Conservation (phyloP, 1,139 yeast species). For the Kodamaea plutei region DNA sequence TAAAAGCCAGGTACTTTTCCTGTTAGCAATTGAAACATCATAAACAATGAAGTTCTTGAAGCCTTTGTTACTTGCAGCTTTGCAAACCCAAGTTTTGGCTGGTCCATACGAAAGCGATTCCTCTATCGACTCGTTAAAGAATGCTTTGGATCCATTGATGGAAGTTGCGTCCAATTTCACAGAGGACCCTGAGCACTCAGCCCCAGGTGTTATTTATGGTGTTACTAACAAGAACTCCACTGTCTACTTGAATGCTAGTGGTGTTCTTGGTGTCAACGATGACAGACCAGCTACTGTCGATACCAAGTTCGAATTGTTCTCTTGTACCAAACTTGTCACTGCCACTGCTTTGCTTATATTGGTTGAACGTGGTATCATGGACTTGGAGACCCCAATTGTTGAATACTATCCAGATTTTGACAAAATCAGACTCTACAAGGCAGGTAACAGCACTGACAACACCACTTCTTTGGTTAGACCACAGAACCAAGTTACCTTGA, state of each 20-base stretch:
- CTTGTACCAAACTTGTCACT: slow-evolving; percentile 16
- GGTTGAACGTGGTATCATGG: slow-evolving; percentile 17
- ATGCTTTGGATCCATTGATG: slow-evolving; percentile 2
- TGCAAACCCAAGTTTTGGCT: too few relatives aligned
- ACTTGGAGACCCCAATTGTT: slow-evolving; percentile 19
- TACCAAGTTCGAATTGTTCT: slow-evolving; percentile 2
- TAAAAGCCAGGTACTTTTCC: too few relatives aligned
- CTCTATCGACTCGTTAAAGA: slow-evolving; percentile 1
- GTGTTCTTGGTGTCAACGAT: slow-evolving; percentile 1
- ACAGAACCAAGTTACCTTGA: slow-evolving; percentile 35
- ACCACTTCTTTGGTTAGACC: background rate
- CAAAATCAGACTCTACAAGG: slow-evolving; percentile 8
- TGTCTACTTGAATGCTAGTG: slow-evolving; percentile 5
- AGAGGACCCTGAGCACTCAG: slow-evolving; percentile 1
- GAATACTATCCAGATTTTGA: slow-evolving; percentile 15
- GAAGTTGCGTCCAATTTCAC: slow-evolving; percentile 1
- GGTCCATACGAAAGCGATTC: too few relatives aligned
- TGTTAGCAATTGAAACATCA: too few relatives aligned
- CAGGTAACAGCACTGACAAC: too few relatives aligned
- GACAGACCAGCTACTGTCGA: slow-evolving; percentile 1
- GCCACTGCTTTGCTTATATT: slow-evolving; percentile 18
- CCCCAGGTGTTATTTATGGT: slow-evolving; percentile 8
- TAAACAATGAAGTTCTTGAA: too few relatives aligned
- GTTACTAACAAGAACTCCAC: slow-evolving; percentile 5
- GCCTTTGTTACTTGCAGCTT: too few relatives aligned